Evolutionary conservation across 768 basidiomycete genomes (phyloP).

Genomic region (Termitomyces sp.): DNA sequence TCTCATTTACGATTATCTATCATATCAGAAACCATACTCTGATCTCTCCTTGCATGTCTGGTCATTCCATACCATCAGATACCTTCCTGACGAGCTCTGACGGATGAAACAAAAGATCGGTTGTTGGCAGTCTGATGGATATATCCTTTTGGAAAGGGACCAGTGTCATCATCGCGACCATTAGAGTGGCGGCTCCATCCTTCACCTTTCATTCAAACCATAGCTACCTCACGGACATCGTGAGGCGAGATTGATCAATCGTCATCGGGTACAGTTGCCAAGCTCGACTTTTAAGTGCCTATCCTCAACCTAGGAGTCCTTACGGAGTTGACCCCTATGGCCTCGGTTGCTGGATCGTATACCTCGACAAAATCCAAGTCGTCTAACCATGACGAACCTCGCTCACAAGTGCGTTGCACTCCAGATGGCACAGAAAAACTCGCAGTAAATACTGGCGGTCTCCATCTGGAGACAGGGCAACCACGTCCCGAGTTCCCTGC

Average conservation of each 20-base stretch:
- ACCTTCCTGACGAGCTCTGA: background rate
- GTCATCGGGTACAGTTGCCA: conserved; percentile 1
- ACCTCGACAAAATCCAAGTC: conserved; percentile 16
- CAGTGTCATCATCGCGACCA: conserved; percentile 12
- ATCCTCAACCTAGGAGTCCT: background rate
- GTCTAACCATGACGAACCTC: conserved; percentile 8
- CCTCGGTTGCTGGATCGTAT: conserved; percentile 14
- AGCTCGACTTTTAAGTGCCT: background rate
- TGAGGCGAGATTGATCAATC: conserved; percentile 19
- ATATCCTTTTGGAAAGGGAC: conserved; percentile 7
- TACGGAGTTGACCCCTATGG: conserved; percentile 12
- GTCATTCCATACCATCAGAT: conserved; percentile 1
- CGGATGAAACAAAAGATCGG: conserved; percentile 11
- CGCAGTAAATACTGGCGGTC: conserved; percentile 8
- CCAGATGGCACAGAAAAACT: conserved; percentile 13
- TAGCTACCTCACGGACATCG: conserved; percentile 20
- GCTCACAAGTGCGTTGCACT: background rate
- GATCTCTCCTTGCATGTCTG: conserved; percentile 7
- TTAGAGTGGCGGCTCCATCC: conserved; percentile 12
- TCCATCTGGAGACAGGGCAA: conserved; percentile 8
- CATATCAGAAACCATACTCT: conserved; percentile 7
- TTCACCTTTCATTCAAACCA: conserved; percentile 14
- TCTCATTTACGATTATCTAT: conserved; percentile 11
- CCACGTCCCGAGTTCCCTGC: conserved; percentile 16
- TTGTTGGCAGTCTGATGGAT: conserved; percentile 10